These are phyloP conservation scores for Aechmea fasciata DNA, from an alignment of 176 grass and related monocot genomes.

Conservation along the genomic window DNA sequence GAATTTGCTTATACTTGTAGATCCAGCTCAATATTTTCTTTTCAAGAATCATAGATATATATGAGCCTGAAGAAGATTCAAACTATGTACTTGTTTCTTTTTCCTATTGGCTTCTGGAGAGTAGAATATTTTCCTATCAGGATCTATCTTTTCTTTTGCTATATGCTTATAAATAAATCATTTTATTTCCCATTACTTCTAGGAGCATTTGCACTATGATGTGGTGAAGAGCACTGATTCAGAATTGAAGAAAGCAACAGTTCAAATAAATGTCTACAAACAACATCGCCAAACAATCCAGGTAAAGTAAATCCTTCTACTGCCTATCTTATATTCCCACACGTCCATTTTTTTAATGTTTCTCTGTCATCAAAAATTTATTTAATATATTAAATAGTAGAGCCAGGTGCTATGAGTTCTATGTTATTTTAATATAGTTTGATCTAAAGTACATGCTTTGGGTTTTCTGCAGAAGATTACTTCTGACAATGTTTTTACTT, in stretches of 20 bases:
- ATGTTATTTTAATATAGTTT: too few relatives aligned
- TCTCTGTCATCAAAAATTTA: too few relatives aligned
- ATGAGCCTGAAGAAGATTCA: background rate
- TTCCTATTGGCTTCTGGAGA: background rate
- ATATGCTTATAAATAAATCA: background rate
- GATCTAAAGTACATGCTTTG: too few relatives aligned
- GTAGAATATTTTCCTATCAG: background rate
- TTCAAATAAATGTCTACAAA: conserved; percentile 90
- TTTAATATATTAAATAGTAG: too few relatives aligned
- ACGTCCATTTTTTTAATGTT: too few relatives aligned
- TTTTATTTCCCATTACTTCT: background rate
- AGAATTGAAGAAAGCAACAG: conserved; percentile 22
- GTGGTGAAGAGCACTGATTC: conserved; percentile 59
- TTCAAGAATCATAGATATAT: background rate
- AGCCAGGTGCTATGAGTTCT: too few relatives aligned
- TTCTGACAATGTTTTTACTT: too few relatives aligned
- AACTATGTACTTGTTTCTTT: background rate
- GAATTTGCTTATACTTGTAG: too few relatives aligned
- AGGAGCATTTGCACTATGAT: conserved; percentile 99
- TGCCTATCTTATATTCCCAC: too few relatives aligned
- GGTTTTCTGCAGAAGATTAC: too few relatives aligned
- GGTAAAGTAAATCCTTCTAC: conserved; percentile 23
- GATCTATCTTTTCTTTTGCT: background rate
- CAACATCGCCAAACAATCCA: conserved; percentile 91
- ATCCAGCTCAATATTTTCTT: too few relatives aligned